Evolutionary conservation across 1,139 yeast species (phyloP), one percentile per base, ranked within the genome.

Genomic region (Saccharomyces hybrid): DNA sequence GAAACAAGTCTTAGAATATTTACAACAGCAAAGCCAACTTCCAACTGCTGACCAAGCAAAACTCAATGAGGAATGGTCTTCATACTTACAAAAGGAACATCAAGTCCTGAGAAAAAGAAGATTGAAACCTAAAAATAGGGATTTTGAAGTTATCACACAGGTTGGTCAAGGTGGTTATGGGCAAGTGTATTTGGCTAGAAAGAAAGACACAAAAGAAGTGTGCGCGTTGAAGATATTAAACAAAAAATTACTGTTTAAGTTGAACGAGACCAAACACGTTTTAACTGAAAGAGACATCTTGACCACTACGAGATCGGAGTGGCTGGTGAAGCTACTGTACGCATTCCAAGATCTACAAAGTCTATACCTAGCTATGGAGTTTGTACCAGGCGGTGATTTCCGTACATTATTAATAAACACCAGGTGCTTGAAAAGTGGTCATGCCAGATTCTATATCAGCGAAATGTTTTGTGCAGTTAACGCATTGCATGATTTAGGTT

Each of bases 161-260:
- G 97, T 95, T 38, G 99, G 99, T 27, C 99, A 95, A 75, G 99
- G 99, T 67, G 99, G 99, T 2, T 95, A 95, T 68, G 99, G 99
- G 26, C 96, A 90, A 73, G 99, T 95, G 16, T 95, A 88, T 65
- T 76, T 95, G 61, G 98, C 99, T 0, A 81, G 93, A 62, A 95
- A 95, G 75, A 85, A 85, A 63, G 99, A 95, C 67, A 90, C 98
- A 4, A 83, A 86, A 62, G 99, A 95, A 72, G 86, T 95, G 50
- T 93, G 97, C 73, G 99, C 99, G 0, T 78, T 95, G 64, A 95
- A 95, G 70, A 88, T 93, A 21, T 79, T 95, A 67, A 91, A 90
- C 71, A 95, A 95, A 72, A 86, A 86, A 65, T 76, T 91, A 59
- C 77, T 95, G 61, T 84, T 89, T 57, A 91, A 88, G 72, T 80